Conservation (phyloP, 2,329 filamentous ascomycete genomes). For the Mycogone perniciosa region DNA sequence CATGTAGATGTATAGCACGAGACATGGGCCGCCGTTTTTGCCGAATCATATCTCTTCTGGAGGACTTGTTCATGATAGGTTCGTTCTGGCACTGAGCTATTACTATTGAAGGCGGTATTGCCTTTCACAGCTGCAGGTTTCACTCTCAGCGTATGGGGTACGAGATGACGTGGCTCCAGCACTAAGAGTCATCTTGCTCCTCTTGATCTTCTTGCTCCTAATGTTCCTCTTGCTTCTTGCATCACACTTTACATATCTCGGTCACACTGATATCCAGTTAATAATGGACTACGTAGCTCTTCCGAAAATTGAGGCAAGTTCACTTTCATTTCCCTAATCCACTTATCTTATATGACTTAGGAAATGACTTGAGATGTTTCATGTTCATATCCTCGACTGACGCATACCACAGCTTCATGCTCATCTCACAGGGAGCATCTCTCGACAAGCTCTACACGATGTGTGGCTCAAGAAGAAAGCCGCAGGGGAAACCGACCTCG, state of each 20-base stretch:
- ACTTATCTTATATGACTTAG: neutral
- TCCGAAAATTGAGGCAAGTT: constrained; percentile 49
- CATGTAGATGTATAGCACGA: neutral
- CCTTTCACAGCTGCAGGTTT: too few species aligned
- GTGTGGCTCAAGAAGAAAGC: constrained; percentile 61
- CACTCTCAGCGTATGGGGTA: too few species aligned
- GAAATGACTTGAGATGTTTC: neutral
- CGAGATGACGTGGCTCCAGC: neutral
- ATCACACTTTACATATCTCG: too few species aligned
- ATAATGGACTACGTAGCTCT: constrained; percentile 41
- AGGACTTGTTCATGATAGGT: too few species aligned
- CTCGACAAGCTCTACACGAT: constrained; percentile 63
- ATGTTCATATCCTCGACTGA: neutral
- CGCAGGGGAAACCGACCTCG: constrained; percentile 46
- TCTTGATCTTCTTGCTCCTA: too few species aligned
- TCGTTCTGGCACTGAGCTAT: too few species aligned
- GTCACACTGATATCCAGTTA: too few species aligned
- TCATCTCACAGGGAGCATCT: constrained; percentile 74
- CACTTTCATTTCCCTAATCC: neutral
- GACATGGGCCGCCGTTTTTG: too few species aligned
- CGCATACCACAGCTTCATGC: constrained; percentile 58
- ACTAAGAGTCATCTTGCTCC: neutral
- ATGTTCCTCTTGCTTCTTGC: too few species aligned
- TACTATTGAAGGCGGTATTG: too few species aligned
- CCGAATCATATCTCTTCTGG: too few species aligned